Conservation (phyloP, 2,329 filamentous ascomycete genomes). For the Cordyceps farinosa region DNA sequence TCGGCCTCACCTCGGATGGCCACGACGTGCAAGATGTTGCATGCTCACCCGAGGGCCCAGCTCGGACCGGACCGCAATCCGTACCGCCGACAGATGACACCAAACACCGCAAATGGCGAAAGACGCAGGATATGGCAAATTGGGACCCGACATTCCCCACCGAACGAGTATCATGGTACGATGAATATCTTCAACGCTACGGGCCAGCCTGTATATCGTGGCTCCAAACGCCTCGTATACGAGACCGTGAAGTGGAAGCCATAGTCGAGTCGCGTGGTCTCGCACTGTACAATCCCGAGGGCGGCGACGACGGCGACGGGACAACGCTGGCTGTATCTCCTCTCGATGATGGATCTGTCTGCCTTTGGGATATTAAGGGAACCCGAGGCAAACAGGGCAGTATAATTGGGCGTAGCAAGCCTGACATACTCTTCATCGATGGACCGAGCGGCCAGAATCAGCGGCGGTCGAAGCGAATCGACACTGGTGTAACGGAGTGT, state of each 20-base stretch:
- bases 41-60: slow-evolving; percentile 6
- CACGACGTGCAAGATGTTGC: not conserved
- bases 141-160: slow-evolving; percentile 77
- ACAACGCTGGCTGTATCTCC: slow-evolving; percentile 65
- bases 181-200: slow-evolving; percentile 81
- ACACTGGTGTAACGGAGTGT: slow-evolving; percentile 72
- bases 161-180: slow-evolving; percentile 78
- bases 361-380: slow-evolving; percentile 73
- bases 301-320: slow-evolving; percentile 43
- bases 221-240: slow-evolving; percentile 61
- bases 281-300: slow-evolving; percentile 57
- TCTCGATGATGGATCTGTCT: slow-evolving; percentile 83
- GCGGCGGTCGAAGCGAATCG: slow-evolving; percentile 60
- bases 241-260: slow-evolving; percentile 40
- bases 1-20: not conserved
- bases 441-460: slow-evolving; percentile 43
- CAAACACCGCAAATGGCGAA: slow-evolving; percentile 23
- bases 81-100: slow-evolving; percentile 27
- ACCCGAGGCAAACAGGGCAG: slow-evolving; percentile 53
- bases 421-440: slow-evolving; percentile 64
- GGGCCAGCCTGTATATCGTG: slow-evolving; percentile 72
- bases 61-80: slow-evolving; percentile 36
- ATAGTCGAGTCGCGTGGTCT: slow-evolving; percentile 68
- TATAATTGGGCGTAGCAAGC: slow-evolving; percentile 61
- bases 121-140: slow-evolving; percentile 60